These are phyloP conservation scores for Rhizopus arrhizus DNA, from an alignment of 371 early-diverging fungal genomes.

Conservation along the genomic window DNA sequence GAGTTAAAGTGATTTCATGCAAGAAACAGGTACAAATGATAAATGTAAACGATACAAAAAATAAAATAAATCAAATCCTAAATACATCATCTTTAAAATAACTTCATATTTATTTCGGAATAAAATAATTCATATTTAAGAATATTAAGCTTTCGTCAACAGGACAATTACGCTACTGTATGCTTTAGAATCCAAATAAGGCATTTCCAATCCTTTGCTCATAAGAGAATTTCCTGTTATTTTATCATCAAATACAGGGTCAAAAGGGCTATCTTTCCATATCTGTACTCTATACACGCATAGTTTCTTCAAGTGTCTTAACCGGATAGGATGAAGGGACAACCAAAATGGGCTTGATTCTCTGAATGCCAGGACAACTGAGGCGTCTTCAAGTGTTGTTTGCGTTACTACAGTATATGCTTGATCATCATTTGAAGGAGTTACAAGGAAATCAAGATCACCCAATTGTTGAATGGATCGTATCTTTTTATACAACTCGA, in stretches of 20 bases:
- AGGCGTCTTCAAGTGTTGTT: conserved; percentile 22
- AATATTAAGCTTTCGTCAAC: not conserved
- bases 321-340: conserved; percentile 27
- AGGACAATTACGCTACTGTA: conserved; percentile 27
- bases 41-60: no score
- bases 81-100: no score
- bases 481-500: conserved; percentile 38
- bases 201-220: conserved; percentile 28
- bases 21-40: no score
- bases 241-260: conserved; percentile 16
- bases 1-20: no score
- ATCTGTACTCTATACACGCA: conserved; percentile 22
- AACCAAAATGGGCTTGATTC: conserved; percentile 32
- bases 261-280: conserved; percentile 28
- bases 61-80: no score
- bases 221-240: conserved; percentile 35
- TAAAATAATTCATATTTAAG: no score
- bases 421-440: conserved; percentile 10
- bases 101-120: no score
- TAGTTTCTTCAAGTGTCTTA: conserved; percentile 18
- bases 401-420: conserved; percentile 21
- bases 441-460: conserved; percentile 37
- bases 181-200: conserved; percentile 21
- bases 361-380: conserved; percentile 39
- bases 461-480: conserved; percentile 36